Evolutionary conservation across 2,329 filamentous ascomycete genomes (phyloP), one percentile per base, ranked within the genome.

Genomic region (Ascochyta viciae-villosae): DNA sequence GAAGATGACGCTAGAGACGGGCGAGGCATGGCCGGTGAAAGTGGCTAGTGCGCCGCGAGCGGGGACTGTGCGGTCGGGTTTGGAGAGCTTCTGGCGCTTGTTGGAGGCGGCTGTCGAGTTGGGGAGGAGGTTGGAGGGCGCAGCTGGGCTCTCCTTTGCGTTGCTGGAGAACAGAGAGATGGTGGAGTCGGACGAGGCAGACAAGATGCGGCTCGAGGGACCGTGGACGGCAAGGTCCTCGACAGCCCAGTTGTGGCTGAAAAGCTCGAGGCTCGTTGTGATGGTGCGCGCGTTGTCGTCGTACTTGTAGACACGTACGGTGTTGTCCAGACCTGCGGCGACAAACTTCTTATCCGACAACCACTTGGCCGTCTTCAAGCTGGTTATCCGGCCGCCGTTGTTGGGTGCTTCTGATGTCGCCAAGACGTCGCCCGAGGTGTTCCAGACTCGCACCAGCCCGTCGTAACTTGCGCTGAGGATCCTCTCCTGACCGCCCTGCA

Each of bases 381-480:
- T 87, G 38, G 89, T 86, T 9, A 85, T 86, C 9, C 91, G 62
- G 3, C 72, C 90, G 45, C 90, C 89, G 33, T 85, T 83, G 56
- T 82, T 82, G 7, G 83, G 83, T 3, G 86, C 83, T 2, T 87
- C 79, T 1, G 92, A 94, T 0, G 89, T 91, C 3, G 91, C 90
- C 53, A 96, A 81, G n/a, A 89, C 81, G 58, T 95, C 85, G n/a
- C 91, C 92, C 0, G 92, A 93, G 62, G 88, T 88, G 67, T 95
- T 70, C 94, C 95, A 99, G 61, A 98, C 83, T 63, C 93, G 84
- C 52, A 98, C 79, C 15, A 96, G 79, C 8, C 94, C 94, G 74
- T 99, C 95, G 73, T 96, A 98, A 43, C 91, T 94, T 27, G 88
- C 92, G n/a, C 92, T 96, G n/a, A 96, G 80, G 57, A 98, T 89